Conservation (phyloP, 1,284 basidiomycete species). For the Trichosporon inkin region DNA sequence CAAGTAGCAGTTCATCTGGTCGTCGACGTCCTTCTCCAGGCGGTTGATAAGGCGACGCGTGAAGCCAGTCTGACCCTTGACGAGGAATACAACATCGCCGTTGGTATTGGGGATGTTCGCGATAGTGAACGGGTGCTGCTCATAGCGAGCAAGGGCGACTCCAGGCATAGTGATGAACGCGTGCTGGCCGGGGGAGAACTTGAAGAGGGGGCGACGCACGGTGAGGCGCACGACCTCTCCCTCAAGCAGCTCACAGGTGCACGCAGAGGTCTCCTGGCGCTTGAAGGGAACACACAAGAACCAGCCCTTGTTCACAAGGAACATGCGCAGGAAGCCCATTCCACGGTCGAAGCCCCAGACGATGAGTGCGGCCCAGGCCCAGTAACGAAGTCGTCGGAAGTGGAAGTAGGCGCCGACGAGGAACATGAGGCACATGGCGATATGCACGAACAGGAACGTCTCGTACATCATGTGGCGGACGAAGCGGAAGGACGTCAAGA, state of each 20-base stretch:
- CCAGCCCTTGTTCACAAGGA: conserved; percentile 56
- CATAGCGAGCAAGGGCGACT: conserved; percentile 40
- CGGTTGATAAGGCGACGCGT: conserved; percentile 30
- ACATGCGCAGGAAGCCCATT: conserved; percentile 56
- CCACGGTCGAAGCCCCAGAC: conserved; percentile 65
- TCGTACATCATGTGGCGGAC: conserved; percentile 54
- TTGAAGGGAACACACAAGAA: conserved; percentile 38
- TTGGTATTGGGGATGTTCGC: conserved; percentile 26
- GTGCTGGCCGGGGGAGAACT: conserved; percentile 41
- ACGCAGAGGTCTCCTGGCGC: conserved; percentile 25
- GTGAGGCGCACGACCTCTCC: conserved; percentile 45
- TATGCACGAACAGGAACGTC: conserved; percentile 55
- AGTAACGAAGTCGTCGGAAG: conserved; percentile 12
- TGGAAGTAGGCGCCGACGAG: conserved; percentile 24
- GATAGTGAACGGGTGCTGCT: conserved; percentile 46
- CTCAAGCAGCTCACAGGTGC: conserved; percentile 54
- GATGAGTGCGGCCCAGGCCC: conserved; percentile 12
- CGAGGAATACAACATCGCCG: conserved; percentile 18
- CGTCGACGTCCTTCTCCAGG: conserved; percentile 19
- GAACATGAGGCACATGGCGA: conserved; percentile 34
- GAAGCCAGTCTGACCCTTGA: conserved; percentile 32
- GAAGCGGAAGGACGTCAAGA: conserved; percentile 50
- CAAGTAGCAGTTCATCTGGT: conserved; percentile 29
- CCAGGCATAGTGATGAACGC: conserved; percentile 41
- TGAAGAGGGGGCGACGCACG: conserved; percentile 19